Percentiles rank a stretch among this genome's conserved stretches.
phyloP scores from a whole-genome alignment of 768 basidiomycete genomes.

The Mycena albidolilacea region DNA sequence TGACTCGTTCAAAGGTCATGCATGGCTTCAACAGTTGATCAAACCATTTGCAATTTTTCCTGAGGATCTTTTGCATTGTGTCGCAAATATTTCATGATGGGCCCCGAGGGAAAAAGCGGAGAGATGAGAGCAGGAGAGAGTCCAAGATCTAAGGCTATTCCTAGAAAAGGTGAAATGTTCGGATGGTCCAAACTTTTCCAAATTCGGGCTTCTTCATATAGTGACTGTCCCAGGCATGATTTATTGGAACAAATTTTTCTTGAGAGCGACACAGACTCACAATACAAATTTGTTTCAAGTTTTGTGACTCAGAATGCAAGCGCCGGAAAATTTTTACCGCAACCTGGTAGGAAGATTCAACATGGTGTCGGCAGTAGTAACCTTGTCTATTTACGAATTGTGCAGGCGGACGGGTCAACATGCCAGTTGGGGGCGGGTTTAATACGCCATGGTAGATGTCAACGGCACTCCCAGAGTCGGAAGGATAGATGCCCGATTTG shows the following conservation, averaged over 20 bases:
- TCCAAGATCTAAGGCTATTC: constrained; percentile 33
- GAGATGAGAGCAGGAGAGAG: constrained; percentile 36
- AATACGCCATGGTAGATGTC: constrained; percentile 24
- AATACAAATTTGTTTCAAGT: constrained; percentile 11
- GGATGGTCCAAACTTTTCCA: constrained; percentile 29
- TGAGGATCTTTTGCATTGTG: background rate
- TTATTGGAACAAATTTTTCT: background rate
- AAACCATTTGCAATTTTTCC: constrained; percentile 30
- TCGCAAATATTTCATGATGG: constrained; percentile 34
- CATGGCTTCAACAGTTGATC: background rate
- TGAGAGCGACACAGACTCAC: background rate
- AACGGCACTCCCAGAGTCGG: constrained; percentile 23
- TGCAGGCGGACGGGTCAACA: too few relatives aligned
- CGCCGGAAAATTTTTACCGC: constrained; percentile 26
- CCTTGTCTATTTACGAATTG: too few relatives aligned
- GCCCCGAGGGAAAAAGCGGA: constrained; percentile 24
- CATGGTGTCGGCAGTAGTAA: background rate
- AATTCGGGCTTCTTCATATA: constrained; percentile 22
- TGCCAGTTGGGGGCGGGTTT: background rate
- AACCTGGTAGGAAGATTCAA: constrained; percentile 2
- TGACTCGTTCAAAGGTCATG: background rate
- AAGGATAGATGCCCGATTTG: constrained; percentile 26
- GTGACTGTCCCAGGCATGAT: background rate
- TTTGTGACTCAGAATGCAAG: constrained; percentile 24
- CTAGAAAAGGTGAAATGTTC: constrained; percentile 33